Evolutionary conservation across 2,329 filamentous ascomycete species (phyloP).

Genomic region (Atkinsonella hypoxylon): DNA sequence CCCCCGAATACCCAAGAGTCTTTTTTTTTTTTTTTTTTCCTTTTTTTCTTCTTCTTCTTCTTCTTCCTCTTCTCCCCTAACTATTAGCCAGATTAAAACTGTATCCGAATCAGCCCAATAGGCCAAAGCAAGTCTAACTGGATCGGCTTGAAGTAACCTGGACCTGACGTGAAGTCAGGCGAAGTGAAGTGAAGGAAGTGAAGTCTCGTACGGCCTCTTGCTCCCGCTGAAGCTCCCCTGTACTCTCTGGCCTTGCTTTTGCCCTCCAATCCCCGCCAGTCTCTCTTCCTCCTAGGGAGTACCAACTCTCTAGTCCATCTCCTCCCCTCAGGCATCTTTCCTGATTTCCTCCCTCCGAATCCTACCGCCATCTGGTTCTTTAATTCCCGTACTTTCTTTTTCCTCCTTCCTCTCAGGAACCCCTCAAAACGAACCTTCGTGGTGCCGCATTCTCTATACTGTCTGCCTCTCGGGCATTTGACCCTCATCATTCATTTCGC

Average conservation of each 20-base stretch:
- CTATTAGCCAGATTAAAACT: no score
- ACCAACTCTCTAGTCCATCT: not conserved
- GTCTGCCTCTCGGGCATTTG: not conserved
- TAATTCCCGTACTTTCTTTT: not conserved
- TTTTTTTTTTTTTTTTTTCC: no score
- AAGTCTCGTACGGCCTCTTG: not conserved
- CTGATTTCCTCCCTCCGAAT: not conserved
- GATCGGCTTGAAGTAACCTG: no score
- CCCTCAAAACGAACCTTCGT: not conserved
- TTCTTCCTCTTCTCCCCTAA: no score
- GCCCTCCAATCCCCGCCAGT: not conserved
- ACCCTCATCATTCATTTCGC: not conserved
- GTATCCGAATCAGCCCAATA: no score
- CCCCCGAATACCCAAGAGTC: not conserved
- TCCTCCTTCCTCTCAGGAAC: not conserved
- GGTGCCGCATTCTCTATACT: not conserved
- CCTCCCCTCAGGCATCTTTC: not conserved
- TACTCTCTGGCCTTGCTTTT: not conserved
- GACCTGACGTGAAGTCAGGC: not conserved
- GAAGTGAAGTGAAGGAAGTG: not conserved
- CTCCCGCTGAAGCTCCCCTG: not conserved
- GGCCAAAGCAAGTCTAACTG: no score
- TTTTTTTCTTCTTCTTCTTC: no score
- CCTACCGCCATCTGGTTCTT: not conserved
- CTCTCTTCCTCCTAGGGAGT: not conserved